Evolutionary conservation across 208 protist species (phyloP).

Genomic region (Acanthamoeba culbertsoni): DNA sequence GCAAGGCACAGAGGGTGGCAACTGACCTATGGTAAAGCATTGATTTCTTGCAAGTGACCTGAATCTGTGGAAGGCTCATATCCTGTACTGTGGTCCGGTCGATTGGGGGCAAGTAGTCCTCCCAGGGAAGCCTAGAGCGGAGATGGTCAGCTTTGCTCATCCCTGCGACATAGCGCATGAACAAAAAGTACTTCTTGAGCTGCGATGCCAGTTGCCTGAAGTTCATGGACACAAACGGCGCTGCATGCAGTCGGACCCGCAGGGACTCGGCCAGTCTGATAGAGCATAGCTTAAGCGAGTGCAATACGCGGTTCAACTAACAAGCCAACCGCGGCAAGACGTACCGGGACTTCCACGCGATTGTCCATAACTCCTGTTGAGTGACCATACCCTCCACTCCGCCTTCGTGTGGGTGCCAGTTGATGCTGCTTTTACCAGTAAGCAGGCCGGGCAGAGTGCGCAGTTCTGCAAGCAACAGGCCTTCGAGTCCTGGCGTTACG

Average conservation of each 20-base stretch:
- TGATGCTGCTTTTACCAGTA: background rate
- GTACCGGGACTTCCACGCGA: constrained; percentile 16
- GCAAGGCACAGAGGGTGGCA: too few relatives aligned
- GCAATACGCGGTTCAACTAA: background rate
- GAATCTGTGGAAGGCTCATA: background rate
- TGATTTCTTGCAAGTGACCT: constrained; percentile 16
- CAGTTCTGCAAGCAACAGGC: background rate
- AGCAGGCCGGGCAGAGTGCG: background rate
- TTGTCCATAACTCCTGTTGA: background rate
- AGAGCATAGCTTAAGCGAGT: background rate
- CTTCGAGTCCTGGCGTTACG: constrained; percentile 11
- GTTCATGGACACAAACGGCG: constrained; percentile 18
- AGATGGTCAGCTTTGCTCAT: background rate
- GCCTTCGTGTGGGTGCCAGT: constrained; percentile 18
- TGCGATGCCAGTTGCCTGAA: constrained; percentile 3
- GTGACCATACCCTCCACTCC: constrained; percentile 42
- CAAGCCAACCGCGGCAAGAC: background rate
- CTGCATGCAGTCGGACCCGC: constrained; percentile 6
- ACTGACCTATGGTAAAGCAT: constrained; percentile 42
- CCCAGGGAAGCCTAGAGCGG: background rate
- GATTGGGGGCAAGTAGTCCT: constrained; percentile 5
- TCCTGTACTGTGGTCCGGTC: background rate
- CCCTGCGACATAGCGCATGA: background rate
- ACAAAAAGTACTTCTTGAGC: background rate
- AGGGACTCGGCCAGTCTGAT: background rate